A percentile compares a stretch with the other conserved stretches of the same genome.
Evolutionary conservation across 2,329 filamentous ascomycete species (phyloP).

Genomic region (Fusarium robinianum): DNA sequence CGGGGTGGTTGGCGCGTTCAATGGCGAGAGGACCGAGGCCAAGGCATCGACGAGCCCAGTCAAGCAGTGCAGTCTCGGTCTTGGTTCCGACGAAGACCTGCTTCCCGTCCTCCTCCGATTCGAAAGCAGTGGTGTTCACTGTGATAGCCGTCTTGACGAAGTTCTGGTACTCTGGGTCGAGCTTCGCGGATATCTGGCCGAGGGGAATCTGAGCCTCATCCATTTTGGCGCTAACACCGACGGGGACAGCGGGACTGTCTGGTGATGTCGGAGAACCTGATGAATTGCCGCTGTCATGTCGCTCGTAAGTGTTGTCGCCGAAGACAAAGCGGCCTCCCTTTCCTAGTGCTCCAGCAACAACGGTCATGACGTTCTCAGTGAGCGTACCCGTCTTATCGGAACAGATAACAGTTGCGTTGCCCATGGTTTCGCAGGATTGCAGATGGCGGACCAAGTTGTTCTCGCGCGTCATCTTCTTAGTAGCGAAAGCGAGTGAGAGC

Average conservation of each 20-base stretch:
- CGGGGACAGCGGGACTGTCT: background rate
- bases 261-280: constrained; percentile 1
- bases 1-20: constrained; percentile 51
- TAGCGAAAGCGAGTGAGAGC: constrained; percentile 68
- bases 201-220: constrained; percentile 11
- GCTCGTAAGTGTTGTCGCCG: constrained; percentile 48
- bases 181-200: constrained; percentile 13
- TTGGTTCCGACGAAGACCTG: constrained; percentile 57
- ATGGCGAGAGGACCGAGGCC: constrained; percentile 52
- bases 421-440: constrained; percentile 72
- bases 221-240: constrained; percentile 5
- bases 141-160: constrained; percentile 41
- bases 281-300: constrained; percentile 29
- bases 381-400: constrained; percentile 59
- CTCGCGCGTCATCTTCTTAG: constrained; percentile 69
- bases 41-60: constrained; percentile 54
- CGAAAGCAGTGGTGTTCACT: constrained; percentile 63
- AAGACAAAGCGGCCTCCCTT: constrained; percentile 39
- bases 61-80: constrained; percentile 59
- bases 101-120: constrained; percentile 51
- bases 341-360: constrained; percentile 64
- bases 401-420: constrained; percentile 74
- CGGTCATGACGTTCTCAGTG: constrained; percentile 71
- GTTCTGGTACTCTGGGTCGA: constrained; percentile 21
- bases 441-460: constrained; percentile 70